Evolutionary conservation across 2,329 filamentous ascomycete genomes (phyloP), one percentile per base, ranked within the genome.

Genomic region (Alternaria viburni): DNA sequence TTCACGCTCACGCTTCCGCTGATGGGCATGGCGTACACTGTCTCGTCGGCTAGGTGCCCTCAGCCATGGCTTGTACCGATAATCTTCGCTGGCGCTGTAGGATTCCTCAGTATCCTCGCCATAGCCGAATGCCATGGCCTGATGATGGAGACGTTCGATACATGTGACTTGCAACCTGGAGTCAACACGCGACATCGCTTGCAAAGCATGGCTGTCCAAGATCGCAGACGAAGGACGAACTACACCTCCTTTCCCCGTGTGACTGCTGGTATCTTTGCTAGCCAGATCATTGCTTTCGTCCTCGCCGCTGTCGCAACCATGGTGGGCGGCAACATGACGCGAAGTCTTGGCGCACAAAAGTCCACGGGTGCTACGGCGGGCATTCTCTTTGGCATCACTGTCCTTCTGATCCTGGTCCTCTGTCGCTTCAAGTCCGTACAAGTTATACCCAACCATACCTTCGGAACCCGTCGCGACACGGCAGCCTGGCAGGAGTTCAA

Each of bases 131-230:
- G 91, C 77, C 88, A 90, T 67, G 90, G 91, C 1, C 81, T 94
- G 30, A 86, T 93, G 74, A 93, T 94, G 91, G 91, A 93, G 74
- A 90, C 89, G 0, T 94, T 90, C 76, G 92, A 94, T 75, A 91
- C 89, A n/a, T 92, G 90, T 44, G 92, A 94, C 76, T 83, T 94
- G 5, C 90, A 91, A 69, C 88, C 90, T 3, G 89, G 90, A 11
- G 90, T 91, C 83, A 91, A 86, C 59, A 83, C 81, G 26, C 75
- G 71, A 25, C 83, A 85, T 69, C 79, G 83, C 1, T 72, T 84
- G 19, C 70, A 83, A 73, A 83, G 69, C 58, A 80, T 86, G 74
- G 79, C 82, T 5, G 78, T 80, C 13, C 77, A 79, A 21, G 79
- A 81, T 28, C 75, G 80, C 17, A 75, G 81, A 32, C 83, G 86